Evolutionary conservation across 169 alveolate genomes (phyloP), one percentile per base, ranked within the genome.

Genomic region (Ophryocystis elektroscirrha): DNA sequence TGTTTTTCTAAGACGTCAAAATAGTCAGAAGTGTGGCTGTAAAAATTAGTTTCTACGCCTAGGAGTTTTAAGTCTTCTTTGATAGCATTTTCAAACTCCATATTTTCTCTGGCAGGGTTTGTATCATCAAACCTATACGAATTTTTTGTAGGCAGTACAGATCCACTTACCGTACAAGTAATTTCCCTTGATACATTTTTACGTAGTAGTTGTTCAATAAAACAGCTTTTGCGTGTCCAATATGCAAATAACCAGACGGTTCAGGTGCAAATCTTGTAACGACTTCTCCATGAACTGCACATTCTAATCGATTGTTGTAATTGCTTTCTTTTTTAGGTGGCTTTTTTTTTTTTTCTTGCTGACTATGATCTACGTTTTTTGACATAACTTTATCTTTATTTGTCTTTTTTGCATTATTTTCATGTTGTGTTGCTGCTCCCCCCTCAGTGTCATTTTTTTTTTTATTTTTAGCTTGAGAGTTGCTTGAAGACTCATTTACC

Each of bases 141-240:
- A 56, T 15, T 4, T 49, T 43, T 2, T 2, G 27, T 5, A 35
- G 39, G 20, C 19, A 27, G 9, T 12, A 9, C 7, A n/a, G 22
- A 5, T 41, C n/a, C 2, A 0, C 42, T 15, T 24, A 61, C 69
- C 89, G 59, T 51, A 90, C 64, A 26, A 90, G 61, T 89, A 91
- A 77, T 60, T 80, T 73, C 12, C 99, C 99, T 22, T 79, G 64
- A 66, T 87, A 89, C 67, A 76, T 75, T 56, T 82, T 70, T 16
- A 97, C 91, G 56, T 82, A 93, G 67, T 84, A 87, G 56, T 74
- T 79, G 73, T 87, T 87, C 32, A 93, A 66, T 65, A 90, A 64
- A 23, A 96, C 97, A 1, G 99, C 99, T 65, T 93, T 90, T 2
- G 92, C 89, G 53, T 93, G 99, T 5, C 99, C 99, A 48, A 93